Conservation (phyloP, 2,329 filamentous ascomycete species). For the Phialophora tarda region DNA sequence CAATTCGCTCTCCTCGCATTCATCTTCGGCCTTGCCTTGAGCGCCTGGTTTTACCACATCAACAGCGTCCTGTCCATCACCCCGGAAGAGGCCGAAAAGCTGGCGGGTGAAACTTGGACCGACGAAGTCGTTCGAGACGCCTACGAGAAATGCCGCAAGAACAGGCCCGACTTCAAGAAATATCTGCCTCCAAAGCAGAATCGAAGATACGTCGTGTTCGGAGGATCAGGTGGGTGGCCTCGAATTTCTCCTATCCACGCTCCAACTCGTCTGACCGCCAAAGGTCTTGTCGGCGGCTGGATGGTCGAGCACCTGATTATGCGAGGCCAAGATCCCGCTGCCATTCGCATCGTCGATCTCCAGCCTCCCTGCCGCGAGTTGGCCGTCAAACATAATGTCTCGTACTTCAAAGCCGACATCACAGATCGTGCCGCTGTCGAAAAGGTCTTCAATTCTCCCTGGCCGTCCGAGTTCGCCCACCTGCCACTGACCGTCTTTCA, state of each 20-base stretch:
- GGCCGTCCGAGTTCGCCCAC: constrained; percentile 50
- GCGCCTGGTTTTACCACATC: constrained; percentile 12
- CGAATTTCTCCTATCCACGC: constrained; percentile 43
- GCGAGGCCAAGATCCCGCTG: constrained; percentile 57
- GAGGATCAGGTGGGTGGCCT: constrained; percentile 45
- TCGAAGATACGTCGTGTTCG: constrained; percentile 49
- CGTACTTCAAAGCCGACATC: constrained; percentile 58
- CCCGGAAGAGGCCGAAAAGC: constrained; percentile 12
- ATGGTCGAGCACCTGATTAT: constrained; percentile 61
- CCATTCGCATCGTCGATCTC: constrained; percentile 62
- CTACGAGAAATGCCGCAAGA: constrained; percentile 42
- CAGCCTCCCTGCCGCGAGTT: constrained; percentile 49
- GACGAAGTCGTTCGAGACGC: constrained; percentile 44
- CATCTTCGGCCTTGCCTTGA: not conserved
- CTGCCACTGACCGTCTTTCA: constrained; percentile 64
- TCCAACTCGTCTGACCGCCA: not conserved
- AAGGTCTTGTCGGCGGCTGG: constrained; percentile 58
- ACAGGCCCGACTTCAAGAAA: constrained; percentile 44
- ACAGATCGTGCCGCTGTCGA: constrained; percentile 52
- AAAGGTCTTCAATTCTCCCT: constrained; percentile 56
- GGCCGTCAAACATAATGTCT: constrained; percentile 53
- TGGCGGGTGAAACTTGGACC: constrained; percentile 41
- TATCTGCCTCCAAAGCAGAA: constrained; percentile 47
- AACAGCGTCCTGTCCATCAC: constrained; percentile 8
- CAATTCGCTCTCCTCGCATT: not conserved